Base-by-base conservation (phyloP, 148 eudicot genomes). In the Silene conica region DNA sequence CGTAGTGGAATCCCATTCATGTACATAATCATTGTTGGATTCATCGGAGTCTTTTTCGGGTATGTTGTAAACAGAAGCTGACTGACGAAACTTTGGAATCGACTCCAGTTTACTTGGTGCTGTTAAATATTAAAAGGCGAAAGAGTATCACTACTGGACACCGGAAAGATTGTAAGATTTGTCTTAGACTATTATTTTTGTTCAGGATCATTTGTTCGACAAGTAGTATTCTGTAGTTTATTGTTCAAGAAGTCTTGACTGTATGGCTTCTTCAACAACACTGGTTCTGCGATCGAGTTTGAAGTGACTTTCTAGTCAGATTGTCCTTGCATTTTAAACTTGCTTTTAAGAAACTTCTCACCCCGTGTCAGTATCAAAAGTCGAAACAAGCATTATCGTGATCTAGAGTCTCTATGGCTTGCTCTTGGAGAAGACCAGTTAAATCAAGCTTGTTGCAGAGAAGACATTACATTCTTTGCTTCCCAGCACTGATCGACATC, bases 21-120 rank as follows among this genome's bases (percentile, higher is more conserved):
- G 62, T 86, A 82, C 50, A 84, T 89, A 55, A 69, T 86, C 66
- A 34, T 91, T 54, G 82, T 85, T 63, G 92, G 89, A 68, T 65
- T 91, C 81, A 45, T 91, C 50, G 90, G 97, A 72, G 21, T 89
- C 67, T 78, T 89, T 16, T 41, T 89, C 76, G 97, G 97, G 8
- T 91, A 89, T 76, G 71, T 91, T 71, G 23, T 87, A 28, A 91
- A 82, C 83, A 87, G 79, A 54, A 78, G 84, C 50, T 87, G 68
- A 85, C 23, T 59, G 25, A 9, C 2, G 31, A 69, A 31, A 19
- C 63, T 60, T 0, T 64, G 34, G 64, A 7, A 14, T 70, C 26
- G 55, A 50, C 28, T 59, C 56, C 14, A 25, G 50, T 23, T 38
- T 19, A 57, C 63, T 28, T 26, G 19, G 11, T 43, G 34, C 16